Percentiles rank a stretch among this genome's conserved stretches.
Conservation (phyloP, 1,284 basidiomycete species). For the Lentinula novae-zelandiae region DNA sequence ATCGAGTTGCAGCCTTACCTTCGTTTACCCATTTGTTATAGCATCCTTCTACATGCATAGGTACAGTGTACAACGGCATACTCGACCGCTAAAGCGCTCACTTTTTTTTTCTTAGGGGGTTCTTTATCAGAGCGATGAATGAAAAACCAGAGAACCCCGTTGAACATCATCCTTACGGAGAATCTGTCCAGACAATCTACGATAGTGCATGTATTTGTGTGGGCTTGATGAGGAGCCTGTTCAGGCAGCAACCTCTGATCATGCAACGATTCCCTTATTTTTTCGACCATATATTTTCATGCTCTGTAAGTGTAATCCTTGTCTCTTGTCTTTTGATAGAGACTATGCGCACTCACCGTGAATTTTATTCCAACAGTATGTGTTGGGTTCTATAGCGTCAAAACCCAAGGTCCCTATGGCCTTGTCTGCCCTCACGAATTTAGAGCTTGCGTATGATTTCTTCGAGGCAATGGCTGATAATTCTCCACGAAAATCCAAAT, state of each 20-base stretch:
- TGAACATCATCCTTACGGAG: slow-evolving; percentile 4
- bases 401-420: slow-evolving; percentile 1
- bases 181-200: slow-evolving; percentile 6
- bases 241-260: slow-evolving; percentile 4
- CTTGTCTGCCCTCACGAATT: background rate
- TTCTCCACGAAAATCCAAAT: background rate
- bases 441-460: slow-evolving; percentile 2
- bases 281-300: slow-evolving; percentile 8
- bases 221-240: slow-evolving; percentile 3
- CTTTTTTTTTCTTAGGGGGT: background rate
- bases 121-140: slow-evolving; percentile 4
- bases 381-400: background rate
- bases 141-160: slow-evolving; percentile 8
- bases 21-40: background rate
- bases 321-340: background rate
- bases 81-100: background rate
- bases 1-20: background rate
- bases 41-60: slow-evolving; percentile 9
- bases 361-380: background rate
- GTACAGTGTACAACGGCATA: background rate
- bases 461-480: background rate
- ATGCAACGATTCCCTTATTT: slow-evolving; percentile 6
- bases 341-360: no score
- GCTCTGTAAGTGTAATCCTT: background rate
- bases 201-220: slow-evolving; percentile 8